Percentiles rank a stretch among this genome's conserved stretches.
Evolutionary conservation across 768 basidiomycete genomes (phyloP).

Genomic region (Lactifluus piperatus): DNA sequence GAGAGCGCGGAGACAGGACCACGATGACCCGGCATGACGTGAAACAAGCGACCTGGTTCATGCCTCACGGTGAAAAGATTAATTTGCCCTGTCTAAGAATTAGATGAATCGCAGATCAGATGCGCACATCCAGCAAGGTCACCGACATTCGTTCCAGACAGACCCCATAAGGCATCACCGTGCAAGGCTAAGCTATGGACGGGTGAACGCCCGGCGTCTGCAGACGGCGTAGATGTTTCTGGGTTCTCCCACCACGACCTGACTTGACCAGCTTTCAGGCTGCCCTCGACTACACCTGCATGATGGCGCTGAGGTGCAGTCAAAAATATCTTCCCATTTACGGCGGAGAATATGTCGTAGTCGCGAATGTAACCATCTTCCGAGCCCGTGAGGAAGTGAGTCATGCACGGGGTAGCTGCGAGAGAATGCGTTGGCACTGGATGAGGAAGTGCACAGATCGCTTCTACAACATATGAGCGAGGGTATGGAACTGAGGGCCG

Average conservation of each 20-base stretch:
- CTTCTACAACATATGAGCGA: conserved; percentile 79
- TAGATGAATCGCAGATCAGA: conserved; percentile 7
- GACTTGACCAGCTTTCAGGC: conserved; percentile 81
- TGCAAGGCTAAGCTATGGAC: conserved; percentile 91
- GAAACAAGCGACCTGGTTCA: conserved; percentile 71
- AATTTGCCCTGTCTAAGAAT: conserved; percentile 70
- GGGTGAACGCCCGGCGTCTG: conserved; percentile 38
- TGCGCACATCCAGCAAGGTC: conserved; percentile 25
- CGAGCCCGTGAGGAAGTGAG: conserved; percentile 82
- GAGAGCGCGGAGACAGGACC: conserved; percentile 81
- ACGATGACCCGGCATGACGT: conserved; percentile 67
- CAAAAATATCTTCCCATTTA: conserved; percentile 81
- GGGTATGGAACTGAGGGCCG: conserved; percentile 30
- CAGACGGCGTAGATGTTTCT: conserved; percentile 1
- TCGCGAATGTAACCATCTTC: conserved; percentile 90
- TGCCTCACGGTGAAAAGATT: conserved; percentile 91
- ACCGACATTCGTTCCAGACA: conserved; percentile 77
- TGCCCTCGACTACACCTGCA: conserved; percentile 84
- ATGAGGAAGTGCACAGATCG: conserved; percentile 85
- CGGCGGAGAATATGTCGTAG: conserved; percentile 84
- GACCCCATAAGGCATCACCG: conserved; percentile 85
- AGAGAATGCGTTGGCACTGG: conserved; percentile 85
- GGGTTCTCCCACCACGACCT: conserved; percentile 91
- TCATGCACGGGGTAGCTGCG: conserved; percentile 77
- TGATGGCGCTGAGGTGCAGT: conserved; percentile 85